Percentiles rank a stretch among this genome's conserved stretches.
Conservation (phyloP, 2,329 filamentous ascomycete species). For the Colletotrichum truncatum region DNA sequence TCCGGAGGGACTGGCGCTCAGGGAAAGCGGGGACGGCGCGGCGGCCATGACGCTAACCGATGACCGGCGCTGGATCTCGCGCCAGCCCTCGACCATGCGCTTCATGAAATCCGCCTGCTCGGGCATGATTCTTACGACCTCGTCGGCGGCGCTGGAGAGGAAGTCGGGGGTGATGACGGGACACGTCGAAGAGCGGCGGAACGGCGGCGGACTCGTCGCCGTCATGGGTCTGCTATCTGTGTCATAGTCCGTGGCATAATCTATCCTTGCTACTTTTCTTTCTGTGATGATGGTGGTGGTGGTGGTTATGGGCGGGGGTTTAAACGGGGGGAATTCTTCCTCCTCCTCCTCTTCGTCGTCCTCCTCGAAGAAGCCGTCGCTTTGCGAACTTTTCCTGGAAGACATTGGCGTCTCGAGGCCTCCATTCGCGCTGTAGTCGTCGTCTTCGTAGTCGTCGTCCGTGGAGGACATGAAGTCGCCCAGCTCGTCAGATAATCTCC, state of each 20-base stretch:
- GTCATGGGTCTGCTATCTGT: constrained; percentile 9
- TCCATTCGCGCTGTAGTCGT: not conserved
- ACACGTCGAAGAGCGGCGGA: constrained; percentile 18
- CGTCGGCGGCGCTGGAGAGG: constrained; percentile 21
- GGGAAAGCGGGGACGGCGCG: not conserved
- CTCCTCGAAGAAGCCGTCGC: constrained; percentile 18
- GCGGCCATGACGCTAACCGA: not conserved
- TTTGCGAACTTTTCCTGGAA: constrained; percentile 15
- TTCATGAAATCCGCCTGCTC: constrained; percentile 27
- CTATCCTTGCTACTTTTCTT: not conserved
- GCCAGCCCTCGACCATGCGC: constrained; percentile 24
- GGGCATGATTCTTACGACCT: constrained; percentile 27
- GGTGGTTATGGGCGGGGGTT: not conserved
- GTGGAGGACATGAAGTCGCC: constrained; percentile 22
- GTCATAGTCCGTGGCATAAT: not conserved
- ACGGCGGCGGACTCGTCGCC: constrained; percentile 13
- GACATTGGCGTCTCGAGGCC: constrained; percentile 12
- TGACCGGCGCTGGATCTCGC: constrained; percentile 21
- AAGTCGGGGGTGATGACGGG: constrained; percentile 17
- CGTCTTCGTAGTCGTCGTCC: constrained; percentile 12
- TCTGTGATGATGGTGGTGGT: not conserved
- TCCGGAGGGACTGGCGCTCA: no score
- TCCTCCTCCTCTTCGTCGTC: not conserved
- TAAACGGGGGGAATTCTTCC: not conserved
- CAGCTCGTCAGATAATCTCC: constrained; percentile 23